Evolutionary conservation across 768 basidiomycete species (phyloP).

Genomic region (Xerocomellus amylosporus): DNA sequence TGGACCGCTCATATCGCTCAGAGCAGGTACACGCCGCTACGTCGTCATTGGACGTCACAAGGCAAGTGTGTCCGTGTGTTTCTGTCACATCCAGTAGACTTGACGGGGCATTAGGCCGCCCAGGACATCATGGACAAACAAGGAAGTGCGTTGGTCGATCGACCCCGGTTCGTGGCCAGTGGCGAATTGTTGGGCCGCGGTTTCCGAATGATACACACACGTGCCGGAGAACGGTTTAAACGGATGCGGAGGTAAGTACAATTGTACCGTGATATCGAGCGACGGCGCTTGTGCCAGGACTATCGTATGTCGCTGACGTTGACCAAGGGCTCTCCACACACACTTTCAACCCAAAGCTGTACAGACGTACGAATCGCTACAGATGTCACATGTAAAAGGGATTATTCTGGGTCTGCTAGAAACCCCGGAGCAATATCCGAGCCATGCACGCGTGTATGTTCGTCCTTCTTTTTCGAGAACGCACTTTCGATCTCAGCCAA

Average conservation of each 20-base stretch:
- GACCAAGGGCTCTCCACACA: conserved; percentile 47
- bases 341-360: conserved; percentile 51
- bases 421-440: conserved; percentile 4
- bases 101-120: conserved; percentile 39
- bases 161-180: conserved; percentile 44
- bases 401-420: conserved; percentile 12
- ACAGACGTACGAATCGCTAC: conserved; percentile 41
- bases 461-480: conserved; percentile 36
- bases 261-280: no score
- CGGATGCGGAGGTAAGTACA: conserved; percentile 47
- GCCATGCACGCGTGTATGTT: conserved; percentile 31
- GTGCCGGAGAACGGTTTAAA: conserved; percentile 50
- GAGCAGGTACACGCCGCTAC: conserved; percentile 37
- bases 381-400: conserved; percentile 34
- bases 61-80: conserved; percentile 1
- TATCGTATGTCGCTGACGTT: not conserved
- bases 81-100: not conserved
- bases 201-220: conserved; percentile 48
- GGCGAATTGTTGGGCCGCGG: conserved; percentile 54
- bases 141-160: conserved; percentile 45
- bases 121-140: conserved; percentile 62
- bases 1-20: conserved; percentile 54
- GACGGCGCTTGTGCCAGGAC: not conserved
- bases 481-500: not conserved
- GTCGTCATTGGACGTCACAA: conserved; percentile 21